These are phyloP conservation scores for Magnolia kwangsiensis DNA, from an alignment of 164 flowering plant species.

Conservation along the genomic window DNA sequence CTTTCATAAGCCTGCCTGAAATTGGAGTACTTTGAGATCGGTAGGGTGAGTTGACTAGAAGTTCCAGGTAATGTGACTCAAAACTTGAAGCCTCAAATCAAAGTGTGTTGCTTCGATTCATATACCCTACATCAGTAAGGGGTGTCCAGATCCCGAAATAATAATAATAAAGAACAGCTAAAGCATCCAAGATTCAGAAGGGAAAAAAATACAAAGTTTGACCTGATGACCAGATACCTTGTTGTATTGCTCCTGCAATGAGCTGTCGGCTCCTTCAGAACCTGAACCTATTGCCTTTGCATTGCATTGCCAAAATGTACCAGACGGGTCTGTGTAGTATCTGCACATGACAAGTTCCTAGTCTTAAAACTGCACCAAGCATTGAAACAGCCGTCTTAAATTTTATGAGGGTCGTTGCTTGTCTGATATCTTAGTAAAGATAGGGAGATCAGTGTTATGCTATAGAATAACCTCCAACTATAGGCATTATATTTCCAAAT, in stretches of 20 bases:
- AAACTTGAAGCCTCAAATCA: no score
- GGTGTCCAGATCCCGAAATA: no score
- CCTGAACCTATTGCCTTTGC: slow-evolving; percentile 99
- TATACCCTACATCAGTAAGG: no score
- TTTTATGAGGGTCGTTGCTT: not conserved
- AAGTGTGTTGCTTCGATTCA: no score
- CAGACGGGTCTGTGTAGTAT: slow-evolving; percentile 97
- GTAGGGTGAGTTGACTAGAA: no score
- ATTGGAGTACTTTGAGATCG: no score
- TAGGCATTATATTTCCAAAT: not conserved
- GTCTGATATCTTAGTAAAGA: not conserved
- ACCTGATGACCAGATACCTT: slow-evolving; percentile 42
- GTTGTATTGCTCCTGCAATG: slow-evolving; percentile 95
- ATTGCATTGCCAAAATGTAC: slow-evolving; percentile 99
- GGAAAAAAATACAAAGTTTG: not conserved
- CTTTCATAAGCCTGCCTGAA: no score
- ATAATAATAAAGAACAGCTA: no score
- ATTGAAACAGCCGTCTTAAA: not conserved
- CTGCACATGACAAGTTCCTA: slow-evolving; percentile 33
- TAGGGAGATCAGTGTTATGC: not conserved
- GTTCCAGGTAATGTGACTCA: no score
- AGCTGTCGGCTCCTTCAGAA: slow-evolving; percentile 99
- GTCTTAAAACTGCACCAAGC: no score
- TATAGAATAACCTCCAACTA: not conserved
- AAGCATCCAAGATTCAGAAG: not conserved